phyloP scores from a whole-genome alignment of 257 asterid species.

The Parsonsia alboflavescens region DNA sequence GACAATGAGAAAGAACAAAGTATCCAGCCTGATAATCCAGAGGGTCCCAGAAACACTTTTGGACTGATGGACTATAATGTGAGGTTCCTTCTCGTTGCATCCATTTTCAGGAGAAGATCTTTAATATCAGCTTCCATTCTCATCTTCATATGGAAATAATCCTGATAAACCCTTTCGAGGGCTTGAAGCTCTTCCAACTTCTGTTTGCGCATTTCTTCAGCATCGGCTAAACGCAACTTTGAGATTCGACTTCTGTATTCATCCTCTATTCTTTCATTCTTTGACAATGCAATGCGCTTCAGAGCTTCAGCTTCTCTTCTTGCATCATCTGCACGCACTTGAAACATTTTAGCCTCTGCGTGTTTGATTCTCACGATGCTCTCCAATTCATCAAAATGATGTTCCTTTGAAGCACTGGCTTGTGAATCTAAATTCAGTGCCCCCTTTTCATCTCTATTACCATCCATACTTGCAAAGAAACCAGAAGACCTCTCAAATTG shows the following conservation, averaged over 20 bases:
- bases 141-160: conserved; percentile 74
- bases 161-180: conserved; percentile 67
- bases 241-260: conserved; percentile 58
- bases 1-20: not conserved
- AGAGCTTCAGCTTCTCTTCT: conserved; percentile 83
- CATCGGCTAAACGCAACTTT: conserved; percentile 67
- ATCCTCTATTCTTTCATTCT: conserved; percentile 73
- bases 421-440: conserved; percentile 34
- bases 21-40: not conserved
- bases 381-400: conserved; percentile 75
- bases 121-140: conserved; percentile 89
- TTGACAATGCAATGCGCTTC: conserved; percentile 54
- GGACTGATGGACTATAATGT: conserved; percentile 28
- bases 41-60: conserved; percentile 8
- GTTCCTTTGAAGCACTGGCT: conserved; percentile 39
- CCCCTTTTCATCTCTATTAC: conserved; percentile 38
- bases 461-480: conserved; percentile 37
- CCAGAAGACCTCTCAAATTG: conserved; percentile 45
- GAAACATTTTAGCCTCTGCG: conserved; percentile 93
- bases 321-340: conserved; percentile 87
- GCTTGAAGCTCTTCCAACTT: conserved; percentile 75
- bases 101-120: conserved; percentile 87
- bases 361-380: conserved; percentile 84
- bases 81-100: conserved; percentile 76
- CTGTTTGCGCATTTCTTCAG: conserved; percentile 87